Percentiles rank a stretch among this genome's conserved stretches.
Conservation (phyloP, 352 stramenopile species). For the Halophytophthora batemanensis region DNA sequence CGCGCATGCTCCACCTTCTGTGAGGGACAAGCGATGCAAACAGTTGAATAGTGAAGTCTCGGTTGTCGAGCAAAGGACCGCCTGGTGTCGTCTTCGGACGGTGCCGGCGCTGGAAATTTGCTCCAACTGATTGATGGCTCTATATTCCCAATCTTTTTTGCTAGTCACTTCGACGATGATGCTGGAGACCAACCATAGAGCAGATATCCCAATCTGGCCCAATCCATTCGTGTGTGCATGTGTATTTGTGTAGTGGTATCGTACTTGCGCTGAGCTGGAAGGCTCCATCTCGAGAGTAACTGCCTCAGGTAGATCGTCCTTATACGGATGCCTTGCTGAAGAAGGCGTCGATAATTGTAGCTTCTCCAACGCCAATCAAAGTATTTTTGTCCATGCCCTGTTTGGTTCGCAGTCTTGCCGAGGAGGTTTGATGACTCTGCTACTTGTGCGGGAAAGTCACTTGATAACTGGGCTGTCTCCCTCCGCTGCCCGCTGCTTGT, state of each 20-base stretch:
- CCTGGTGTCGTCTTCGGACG: conserved; percentile 18
- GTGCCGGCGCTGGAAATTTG: conserved; percentile 61
- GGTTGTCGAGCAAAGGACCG: conserved; percentile 85
- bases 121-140: conserved; percentile 87
- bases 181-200: conserved; percentile 90
- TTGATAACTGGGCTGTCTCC: too few species aligned
- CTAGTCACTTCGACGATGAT: conserved; percentile 86
- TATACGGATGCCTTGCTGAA: too few species aligned
- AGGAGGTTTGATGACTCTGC: too few species aligned
- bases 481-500: too few species aligned
- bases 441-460: too few species aligned
- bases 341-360: too few species aligned
- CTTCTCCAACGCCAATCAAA: too few species aligned
- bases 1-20: conserved; percentile 30
- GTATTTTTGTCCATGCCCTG: too few species aligned
- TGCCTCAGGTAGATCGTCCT: too few species aligned
- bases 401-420: too few species aligned
- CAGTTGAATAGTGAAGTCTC: conserved; percentile 89
- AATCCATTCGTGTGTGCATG: conserved; percentile 1
- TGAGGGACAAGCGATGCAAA: conserved; percentile 90
- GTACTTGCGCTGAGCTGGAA: too few species aligned
- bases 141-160: conserved; percentile 92
- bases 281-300: too few species aligned
- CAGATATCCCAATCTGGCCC: conserved; percentile 45
- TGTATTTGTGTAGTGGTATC: conserved; percentile 4